Base-by-base conservation (phyloP, 306 rosid genomes). In the Rosa multiflora region DNA sequence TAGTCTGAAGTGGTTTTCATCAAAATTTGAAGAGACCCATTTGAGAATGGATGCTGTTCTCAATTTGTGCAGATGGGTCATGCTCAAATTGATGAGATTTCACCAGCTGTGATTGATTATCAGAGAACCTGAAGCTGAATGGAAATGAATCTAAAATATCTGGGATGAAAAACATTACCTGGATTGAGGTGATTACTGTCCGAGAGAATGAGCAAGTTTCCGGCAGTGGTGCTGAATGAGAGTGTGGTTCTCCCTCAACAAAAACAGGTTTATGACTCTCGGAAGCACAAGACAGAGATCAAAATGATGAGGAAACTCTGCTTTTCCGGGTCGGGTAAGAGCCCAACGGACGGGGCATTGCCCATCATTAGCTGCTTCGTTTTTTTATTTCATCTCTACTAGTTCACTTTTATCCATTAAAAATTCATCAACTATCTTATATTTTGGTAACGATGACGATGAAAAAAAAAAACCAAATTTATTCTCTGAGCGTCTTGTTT, bases 61-160 rank as follows among this genome's bases (percentile, higher is more conserved):
- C 11, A 82, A 75, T 58, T 85, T 90, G 15, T 81, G 85, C 46
- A 84, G 56, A 76, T 58, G 86, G 85, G 71, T 72, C 94, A 90
- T 94, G 42, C 71, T 84, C 81, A 52, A 43, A 62, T 79, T 26
- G 79, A 78, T 9, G 67, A 77, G 67, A 66, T 67, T 37, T 14
- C 44, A 7, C 58, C 42, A 51, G 9, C 35, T 4, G 39, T 10
- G 51, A 43, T 32, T n/a, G 51, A 43, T 32, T n/a, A 58, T 10
- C 10, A 29, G 14, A 62, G 67, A 74, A 69, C 42, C 51, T 37
- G 59, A 39, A 42, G 83, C 76, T 35, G 40, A 74, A 67, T 18
- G 29, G 14, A 71, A 58, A 6, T 6, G 58, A 29, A 51, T 32
- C 7, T 64, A 12, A 37, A 82, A 71, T 40, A 21, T 43, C 37